Conservation (phyloP, 2,329 filamentous ascomycete genomes). For the Pseudogymnoascus sp. region DNA sequence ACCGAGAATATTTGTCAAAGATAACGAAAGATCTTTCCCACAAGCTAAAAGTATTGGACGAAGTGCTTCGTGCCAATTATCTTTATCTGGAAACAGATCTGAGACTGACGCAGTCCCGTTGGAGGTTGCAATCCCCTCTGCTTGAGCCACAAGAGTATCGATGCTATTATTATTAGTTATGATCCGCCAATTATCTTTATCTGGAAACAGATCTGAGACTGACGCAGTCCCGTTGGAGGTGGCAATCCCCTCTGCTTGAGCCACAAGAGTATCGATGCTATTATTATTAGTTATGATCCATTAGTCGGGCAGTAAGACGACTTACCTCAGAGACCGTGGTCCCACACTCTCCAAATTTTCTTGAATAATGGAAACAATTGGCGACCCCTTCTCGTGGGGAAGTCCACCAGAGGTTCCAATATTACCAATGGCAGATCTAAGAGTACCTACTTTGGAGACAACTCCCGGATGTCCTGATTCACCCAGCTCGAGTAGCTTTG, state of each 20-base stretch:
- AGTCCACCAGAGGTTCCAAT: slow-evolving; percentile 1
- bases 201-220: slow-evolving; percentile 49
- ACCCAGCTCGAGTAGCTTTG: slow-evolving; percentile 44
- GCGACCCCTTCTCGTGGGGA: slow-evolving; percentile 24
- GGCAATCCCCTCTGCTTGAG: slow-evolving; percentile 37
- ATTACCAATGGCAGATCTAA: slow-evolving; percentile 40
- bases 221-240: slow-evolving; percentile 27
- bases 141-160: slow-evolving; percentile 45
- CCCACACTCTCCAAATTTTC: slow-evolving; percentile 44
- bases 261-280: slow-evolving; percentile 45
- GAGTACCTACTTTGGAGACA: slow-evolving; percentile 16
- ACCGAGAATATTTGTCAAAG: slow-evolving; percentile 64
- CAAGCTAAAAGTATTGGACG: slow-evolving; percentile 40
- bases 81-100: slow-evolving; percentile 53
- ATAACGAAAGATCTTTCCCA: slow-evolving; percentile 53
- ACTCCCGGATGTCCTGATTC: slow-evolving; percentile 38
- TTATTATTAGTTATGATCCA: slow-evolving; percentile 16
- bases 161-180: too few species aligned
- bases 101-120: slow-evolving; percentile 23
- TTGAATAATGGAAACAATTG: slow-evolving; percentile 44
- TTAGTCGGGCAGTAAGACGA: slow-evolving; percentile 3
- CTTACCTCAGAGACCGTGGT: slow-evolving; percentile 43
- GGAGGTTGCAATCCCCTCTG: slow-evolving; percentile 31
- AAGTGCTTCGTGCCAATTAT: slow-evolving; percentile 59
- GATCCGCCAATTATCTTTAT: slow-evolving; percentile 57